Evolutionary conservation across 176 grass and related monocot genomes (phyloP), one percentile per base, ranked within the genome.

Genomic region (Guadua angustifolia): DNA sequence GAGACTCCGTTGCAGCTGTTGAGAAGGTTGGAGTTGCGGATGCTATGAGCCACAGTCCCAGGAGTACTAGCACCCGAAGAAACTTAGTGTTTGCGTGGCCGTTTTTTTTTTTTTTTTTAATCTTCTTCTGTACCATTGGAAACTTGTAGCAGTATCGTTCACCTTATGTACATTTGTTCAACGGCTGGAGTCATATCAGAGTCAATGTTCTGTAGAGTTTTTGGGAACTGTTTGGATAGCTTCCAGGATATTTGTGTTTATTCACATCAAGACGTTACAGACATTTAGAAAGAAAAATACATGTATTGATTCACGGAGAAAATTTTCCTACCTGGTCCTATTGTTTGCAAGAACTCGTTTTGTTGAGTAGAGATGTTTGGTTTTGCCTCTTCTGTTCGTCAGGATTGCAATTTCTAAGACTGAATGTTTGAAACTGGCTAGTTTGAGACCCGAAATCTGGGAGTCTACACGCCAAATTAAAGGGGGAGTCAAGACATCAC

Each of bases 21-120:
- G 92, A 94, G 83, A 94, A 91, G 73, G 92, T 94, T 43, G 92
- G 92, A 84, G 92, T 94, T 15, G 92, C 92, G 17, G 89, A 86
- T 47, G 86, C 89, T 81, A 94, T 89, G 92, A 94, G 89, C 80
- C 92, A 94, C 80, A 94, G 91, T 77, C 24, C 92, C 92, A 26
- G 89, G 89, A 79, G 92, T 94, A 49, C 33, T 89, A 49, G 46
- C 46, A 49, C 12, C 15, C 46, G 46, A 49, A 14, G 11, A 45
- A 45, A 9, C 43, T 45, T 39, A 45, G 43, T 14, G 11, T 47
- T 14, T 47, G 45, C 12, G 35, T 36, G 35, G 35, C 35, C 35
- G 35, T 36, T 36, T 36, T 47, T 47, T 47, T 14, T 3, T 14
- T 63, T 36, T 36, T 36, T 47, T 47, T 47, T 14, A 3, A 47